Base-by-base conservation (phyloP, 371 early-diverging fungal genomes). In the Saksenaea vasiformis region DNA sequence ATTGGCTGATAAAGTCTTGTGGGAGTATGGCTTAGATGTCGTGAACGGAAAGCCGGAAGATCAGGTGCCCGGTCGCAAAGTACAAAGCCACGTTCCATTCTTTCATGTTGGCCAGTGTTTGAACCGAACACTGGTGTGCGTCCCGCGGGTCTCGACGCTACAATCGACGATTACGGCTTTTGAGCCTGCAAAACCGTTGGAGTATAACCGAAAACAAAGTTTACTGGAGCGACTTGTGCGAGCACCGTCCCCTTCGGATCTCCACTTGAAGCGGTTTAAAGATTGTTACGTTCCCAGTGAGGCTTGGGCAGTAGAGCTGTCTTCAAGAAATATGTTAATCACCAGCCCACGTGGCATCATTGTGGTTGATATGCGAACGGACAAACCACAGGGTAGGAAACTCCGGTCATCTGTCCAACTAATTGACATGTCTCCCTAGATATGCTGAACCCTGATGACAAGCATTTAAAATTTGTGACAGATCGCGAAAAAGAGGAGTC, bases 261-360 rank as follows among this genome's bases (percentile, higher is more conserved):
- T 72, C n/a, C 69, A 72, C 56, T 61, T 81, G 1, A 57, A 61
- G 24, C 71, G 71, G 35, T 60, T 76, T 44, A 81, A 78, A 31
- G 78, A 78, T 15, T 62, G 62, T 31, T 81, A 81, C 61, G 70
- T 81, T 1, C 81, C 81, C 0, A 58, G 67, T 51, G 81, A 81
- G 56, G 78, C 77, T 1, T 78, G 73, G 68, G 73, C 74, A 3
- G 61, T 81, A 13, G 81, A 78, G 28, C 35, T 81, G 17, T 70
- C 78, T 1, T 54, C 73, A 0, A 71, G 65, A 13, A 74, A 73
- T 61, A 71, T 81, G 72, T 44, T 76, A 54, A 78, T 81, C 38
- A 81, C 81, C 19, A 68, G 75, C 54, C 75, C 78, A 7, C 74
- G 75, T 31, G 81, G 81, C 1, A 61, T 81, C 17, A 73, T 76